Conservation (phyloP, 352 stramenopile species). For the Phytopythium vexans region DNA sequence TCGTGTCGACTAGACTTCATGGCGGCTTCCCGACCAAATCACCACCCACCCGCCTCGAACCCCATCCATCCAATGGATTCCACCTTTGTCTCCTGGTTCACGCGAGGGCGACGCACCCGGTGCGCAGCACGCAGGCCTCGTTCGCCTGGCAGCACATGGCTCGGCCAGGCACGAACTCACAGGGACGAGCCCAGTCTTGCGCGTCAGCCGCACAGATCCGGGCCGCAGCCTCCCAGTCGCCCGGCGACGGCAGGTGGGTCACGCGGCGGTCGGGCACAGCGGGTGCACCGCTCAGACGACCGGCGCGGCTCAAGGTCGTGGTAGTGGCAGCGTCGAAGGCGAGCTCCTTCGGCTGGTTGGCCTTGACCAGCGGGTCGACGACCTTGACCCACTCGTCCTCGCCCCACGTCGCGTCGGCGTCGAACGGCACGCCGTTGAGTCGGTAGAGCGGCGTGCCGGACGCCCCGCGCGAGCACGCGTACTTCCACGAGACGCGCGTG, state of each 20-base stretch:
- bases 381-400: slow-evolving; percentile 61
- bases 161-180: slow-evolving; percentile 56
- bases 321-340: slow-evolving; percentile 25
- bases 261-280: slow-evolving; percentile 53
- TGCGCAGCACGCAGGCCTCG: slow-evolving; percentile 65
- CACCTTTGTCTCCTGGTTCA: slow-evolving; percentile 8
- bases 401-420: slow-evolving; percentile 62
- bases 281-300: slow-evolving; percentile 39
- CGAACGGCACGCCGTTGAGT: slow-evolving; percentile 75
- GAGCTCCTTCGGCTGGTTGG: slow-evolving; percentile 23
- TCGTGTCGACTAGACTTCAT: too few species aligned
- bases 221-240: slow-evolving; percentile 22
- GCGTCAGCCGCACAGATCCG: slow-evolving; percentile 3
- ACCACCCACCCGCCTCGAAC: too few species aligned
- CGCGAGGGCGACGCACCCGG: slow-evolving; percentile 38
- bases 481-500: slow-evolving; percentile 73
- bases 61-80: too few species aligned
- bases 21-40: too few species aligned
- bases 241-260: slow-evolving; percentile 37
- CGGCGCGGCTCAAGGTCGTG: slow-evolving; percentile 7
- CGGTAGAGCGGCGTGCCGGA: slow-evolving; percentile 78
- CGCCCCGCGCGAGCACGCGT: slow-evolving; percentile 69
- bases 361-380: slow-evolving; percentile 39
- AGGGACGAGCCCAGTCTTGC: slow-evolving; percentile 44
- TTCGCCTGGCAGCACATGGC: slow-evolving; percentile 73